Evolutionary conservation across 2,329 filamentous ascomycete species (phyloP).

Genomic region (Stachybotrys chlorohalonatus): DNA sequence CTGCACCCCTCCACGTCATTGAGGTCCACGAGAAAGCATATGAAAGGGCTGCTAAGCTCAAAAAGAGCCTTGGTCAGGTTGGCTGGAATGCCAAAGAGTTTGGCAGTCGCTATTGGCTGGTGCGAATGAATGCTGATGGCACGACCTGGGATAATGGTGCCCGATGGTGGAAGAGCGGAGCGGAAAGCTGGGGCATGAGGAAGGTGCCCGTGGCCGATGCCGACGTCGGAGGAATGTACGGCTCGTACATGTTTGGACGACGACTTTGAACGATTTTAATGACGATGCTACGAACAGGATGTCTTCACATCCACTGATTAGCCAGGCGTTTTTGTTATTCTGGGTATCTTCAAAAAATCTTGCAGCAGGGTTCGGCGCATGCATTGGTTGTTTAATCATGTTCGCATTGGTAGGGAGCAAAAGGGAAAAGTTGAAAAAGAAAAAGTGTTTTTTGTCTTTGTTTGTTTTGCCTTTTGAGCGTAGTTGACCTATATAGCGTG

Average conservation of each 20-base stretch:
- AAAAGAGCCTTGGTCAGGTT: constrained; percentile 47
- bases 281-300: constrained; percentile 11
- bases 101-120: constrained; percentile 57
- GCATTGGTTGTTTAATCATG: too few species aligned
- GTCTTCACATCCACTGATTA: constrained; percentile 8
- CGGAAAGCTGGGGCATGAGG: constrained; percentile 75
- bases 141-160: constrained; percentile 33
- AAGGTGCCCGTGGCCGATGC: constrained; percentile 88
- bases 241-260: constrained; percentile 57
- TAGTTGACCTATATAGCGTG: too few species aligned
- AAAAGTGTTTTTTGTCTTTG: too few species aligned
- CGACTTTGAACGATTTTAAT: constrained; percentile 38
- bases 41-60: constrained; percentile 53
- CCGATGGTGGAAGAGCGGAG: constrained; percentile 76
- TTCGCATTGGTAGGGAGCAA: too few species aligned
- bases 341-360: too few species aligned
- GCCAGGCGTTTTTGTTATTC: constrained; percentile 4
- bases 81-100: constrained; percentile 68
- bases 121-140: constrained; percentile 38
- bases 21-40: constrained; percentile 65
- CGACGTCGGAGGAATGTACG: constrained; percentile 92
- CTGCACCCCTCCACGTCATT: constrained; percentile 65
- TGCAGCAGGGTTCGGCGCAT: too few species aligned
- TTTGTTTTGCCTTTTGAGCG: too few species aligned
- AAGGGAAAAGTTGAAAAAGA: too few species aligned